Conservation (phyloP, 1,139 yeast species). For the Pneumocystis sp. region DNA sequence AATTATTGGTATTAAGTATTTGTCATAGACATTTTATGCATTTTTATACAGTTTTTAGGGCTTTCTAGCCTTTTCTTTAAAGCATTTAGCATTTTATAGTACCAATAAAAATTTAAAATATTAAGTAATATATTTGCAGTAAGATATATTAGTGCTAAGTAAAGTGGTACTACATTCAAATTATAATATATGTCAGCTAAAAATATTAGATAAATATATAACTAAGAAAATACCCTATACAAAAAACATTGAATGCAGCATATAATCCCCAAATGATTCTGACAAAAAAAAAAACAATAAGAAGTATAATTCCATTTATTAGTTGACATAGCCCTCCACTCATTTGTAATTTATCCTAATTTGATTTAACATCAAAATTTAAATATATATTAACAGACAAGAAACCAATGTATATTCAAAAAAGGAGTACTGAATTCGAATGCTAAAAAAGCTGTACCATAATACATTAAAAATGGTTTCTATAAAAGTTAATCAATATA, state of each 20-base stretch:
- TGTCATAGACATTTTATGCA: neutral
- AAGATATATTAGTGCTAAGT: neutral
- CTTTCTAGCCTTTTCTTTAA: neutral
- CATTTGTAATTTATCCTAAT: slow-evolving; percentile 9
- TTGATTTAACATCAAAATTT: slow-evolving; percentile 2
- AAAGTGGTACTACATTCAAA: neutral
- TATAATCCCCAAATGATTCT: slow-evolving; percentile 84
- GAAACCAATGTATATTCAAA: slow-evolving; percentile 82
- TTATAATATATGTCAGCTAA: neutral
- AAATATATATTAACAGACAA: slow-evolving; percentile 19
- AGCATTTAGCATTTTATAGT: neutral
- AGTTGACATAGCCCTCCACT: slow-evolving; percentile 27
- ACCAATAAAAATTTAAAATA: neutral
- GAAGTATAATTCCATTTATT: slow-evolving; percentile 55
- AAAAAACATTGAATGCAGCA: slow-evolving; percentile 35
- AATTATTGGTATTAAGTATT: neutral
- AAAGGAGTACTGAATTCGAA: slow-evolving; percentile 92
- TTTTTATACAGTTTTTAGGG: neutral
- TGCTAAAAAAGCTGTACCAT: slow-evolving; percentile 67
- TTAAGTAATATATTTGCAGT: neutral
- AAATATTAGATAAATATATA: neutral
- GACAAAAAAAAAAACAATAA: slow-evolving; percentile 56
- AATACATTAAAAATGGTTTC: slow-evolving; percentile 61
- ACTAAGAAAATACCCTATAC: neutral
- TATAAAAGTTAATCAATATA: slow-evolving; percentile 2